Evolutionary conservation across 371 early-diverging fungal species (phyloP), one percentile per base, ranked within the genome.

Genomic region (Lichtheimia hyalospora): DNA sequence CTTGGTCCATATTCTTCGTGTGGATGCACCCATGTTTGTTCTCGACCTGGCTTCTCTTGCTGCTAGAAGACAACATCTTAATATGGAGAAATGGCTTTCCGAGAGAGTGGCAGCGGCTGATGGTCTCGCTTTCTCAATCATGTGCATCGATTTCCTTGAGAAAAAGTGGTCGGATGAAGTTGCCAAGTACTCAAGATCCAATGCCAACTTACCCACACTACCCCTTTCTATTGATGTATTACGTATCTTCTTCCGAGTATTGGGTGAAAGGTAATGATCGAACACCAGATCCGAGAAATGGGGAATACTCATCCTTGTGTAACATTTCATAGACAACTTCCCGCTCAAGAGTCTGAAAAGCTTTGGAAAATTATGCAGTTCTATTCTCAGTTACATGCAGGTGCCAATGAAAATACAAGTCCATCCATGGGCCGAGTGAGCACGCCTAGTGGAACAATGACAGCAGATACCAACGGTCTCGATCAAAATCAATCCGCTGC

Each of bases 41-140:
- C 84, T 95, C 24, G 96, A 94, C 56, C 70, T 95, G 40, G 94
- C 94, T 5, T 84, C 91, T 1, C 73, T 95, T 21, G 94, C 96
- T 34, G 89, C 89, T 5, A 80, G 92, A 23, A 67, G 93, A 61
- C 91, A 92, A 55, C 87, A 87, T 59, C 70, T 95, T 15, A 92
- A 92, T 63, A 66, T 95, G 16, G 94, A 92, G 57, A 93, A 91
- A 68, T 95, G 94, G 94, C 73, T 95, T 16, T 80, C 77, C 54
- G 92, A 90, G 40, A 81, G 82, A 56, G 69, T 93, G 4, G 70
- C 63, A 12, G 10, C 46, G 10, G 74, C 84, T 13, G 84, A 87
- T 48, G 88, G 87, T 3, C 85, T 86, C 52, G 52, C 69, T 6
- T 93, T 95, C 73, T 65, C 89, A 46, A 73, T 77, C 6, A 86